phyloP scores from a whole-genome alignment of 176 grass and related monocot species.

The Thalia dealbata region DNA sequence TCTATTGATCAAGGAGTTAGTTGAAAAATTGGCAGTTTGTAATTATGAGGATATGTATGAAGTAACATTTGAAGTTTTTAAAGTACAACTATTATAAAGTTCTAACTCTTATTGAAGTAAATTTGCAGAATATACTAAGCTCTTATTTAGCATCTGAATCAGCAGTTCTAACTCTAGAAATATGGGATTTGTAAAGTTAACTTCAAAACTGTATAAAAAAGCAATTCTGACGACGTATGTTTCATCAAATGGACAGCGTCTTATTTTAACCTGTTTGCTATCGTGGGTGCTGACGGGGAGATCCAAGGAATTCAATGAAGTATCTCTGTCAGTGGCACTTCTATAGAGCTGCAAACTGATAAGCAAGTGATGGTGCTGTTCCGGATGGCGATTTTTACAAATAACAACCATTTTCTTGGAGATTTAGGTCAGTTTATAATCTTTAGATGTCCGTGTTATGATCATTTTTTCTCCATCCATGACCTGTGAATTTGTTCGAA shows the following conservation, averaged over 20 bases:
- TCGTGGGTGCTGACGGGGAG: constrained; percentile 58
- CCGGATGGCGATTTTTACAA: constrained; percentile 26
- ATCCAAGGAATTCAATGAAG: constrained; percentile 30
- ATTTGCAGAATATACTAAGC: not conserved
- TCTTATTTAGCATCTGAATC: not conserved
- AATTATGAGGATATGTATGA: constrained; percentile 22
- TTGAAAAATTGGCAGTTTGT: constrained; percentile 29
- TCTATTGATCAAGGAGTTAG: constrained; percentile 73
- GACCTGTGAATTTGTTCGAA: not conserved
- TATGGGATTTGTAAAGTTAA: not conserved
- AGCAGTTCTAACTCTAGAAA: not conserved
- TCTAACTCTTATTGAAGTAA: too few species aligned
- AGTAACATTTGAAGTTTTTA: not conserved
- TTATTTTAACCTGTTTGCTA: constrained; percentile 13
- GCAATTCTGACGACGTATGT: not conserved
- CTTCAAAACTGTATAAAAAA: not conserved
- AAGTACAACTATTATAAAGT: not conserved
- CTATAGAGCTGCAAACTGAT: constrained; percentile 30
- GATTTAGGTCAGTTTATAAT: constrained; percentile 64
- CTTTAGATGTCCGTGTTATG: not conserved
- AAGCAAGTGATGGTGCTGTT: constrained; percentile 31
- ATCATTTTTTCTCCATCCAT: not conserved
- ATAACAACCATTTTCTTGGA: constrained; percentile 30
- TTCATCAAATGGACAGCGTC: not conserved
- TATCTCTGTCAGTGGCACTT: constrained; percentile 15